Evolutionary conservation across 352 stramenopile genomes (phyloP).

Genomic region (Aphanomyces invadans): DNA sequence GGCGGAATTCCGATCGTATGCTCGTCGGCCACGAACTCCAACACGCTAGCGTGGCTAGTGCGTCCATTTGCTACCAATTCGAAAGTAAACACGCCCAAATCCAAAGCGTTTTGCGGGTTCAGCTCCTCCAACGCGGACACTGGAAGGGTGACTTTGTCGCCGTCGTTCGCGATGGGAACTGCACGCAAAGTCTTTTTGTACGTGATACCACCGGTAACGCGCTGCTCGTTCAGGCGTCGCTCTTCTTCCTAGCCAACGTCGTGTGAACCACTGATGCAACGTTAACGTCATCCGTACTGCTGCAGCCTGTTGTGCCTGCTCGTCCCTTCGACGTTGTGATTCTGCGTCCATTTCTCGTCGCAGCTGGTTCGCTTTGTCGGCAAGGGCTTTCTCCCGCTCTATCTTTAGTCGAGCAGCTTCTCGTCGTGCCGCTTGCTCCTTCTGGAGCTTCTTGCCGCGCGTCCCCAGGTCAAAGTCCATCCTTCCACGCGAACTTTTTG

Average conservation of each 20-base stretch:
- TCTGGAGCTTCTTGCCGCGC: constrained; percentile 16
- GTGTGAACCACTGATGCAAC: no score
- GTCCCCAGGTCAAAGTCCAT: constrained; percentile 24
- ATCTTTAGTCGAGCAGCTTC: constrained; percentile 19
- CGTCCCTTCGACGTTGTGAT: constrained; percentile 28
- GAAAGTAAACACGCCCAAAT: constrained; percentile 75
- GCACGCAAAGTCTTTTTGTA: constrained; percentile 45
- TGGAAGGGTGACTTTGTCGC: constrained; percentile 71
- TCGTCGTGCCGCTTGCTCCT: constrained; percentile 19
- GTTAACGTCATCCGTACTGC: no score
- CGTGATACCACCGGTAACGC: constrained; percentile 58
- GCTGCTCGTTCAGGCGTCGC: constrained; percentile 54
- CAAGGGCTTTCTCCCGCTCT: background rate
- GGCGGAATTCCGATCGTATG: constrained; percentile 65
- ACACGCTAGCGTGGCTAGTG: constrained; percentile 62
- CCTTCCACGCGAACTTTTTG: background rate
- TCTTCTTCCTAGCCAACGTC: constrained; percentile 38
- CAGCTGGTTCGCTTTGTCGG: constrained; percentile 8
- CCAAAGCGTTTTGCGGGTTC: constrained; percentile 66
- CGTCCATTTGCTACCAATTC: constrained; percentile 33
- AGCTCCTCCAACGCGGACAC: constrained; percentile 67
- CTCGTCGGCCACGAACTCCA: constrained; percentile 75
- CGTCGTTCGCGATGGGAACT: constrained; percentile 41
- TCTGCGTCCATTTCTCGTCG: constrained; percentile 9
- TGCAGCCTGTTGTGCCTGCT: constrained; percentile 42